Evolutionary conservation across 495 filamentous ascomycete species (phyloP).

Genomic region (Aeminium ludgeri): DNA sequence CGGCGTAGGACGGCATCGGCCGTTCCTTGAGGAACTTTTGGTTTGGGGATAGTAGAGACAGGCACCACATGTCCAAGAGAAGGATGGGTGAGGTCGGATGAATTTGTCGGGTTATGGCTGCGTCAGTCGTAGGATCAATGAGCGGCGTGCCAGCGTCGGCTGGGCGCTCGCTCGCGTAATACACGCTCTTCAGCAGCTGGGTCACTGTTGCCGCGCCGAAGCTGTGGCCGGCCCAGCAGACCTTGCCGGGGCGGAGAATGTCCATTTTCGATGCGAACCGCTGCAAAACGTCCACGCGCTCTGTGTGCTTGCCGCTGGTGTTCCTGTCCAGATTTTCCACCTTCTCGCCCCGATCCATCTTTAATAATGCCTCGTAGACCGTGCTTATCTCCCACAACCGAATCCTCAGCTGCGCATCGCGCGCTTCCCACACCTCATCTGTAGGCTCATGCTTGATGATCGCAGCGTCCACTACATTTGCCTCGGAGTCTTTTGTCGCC

Average conservation of each 20-base stretch:
- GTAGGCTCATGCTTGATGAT: slow-evolving; percentile 36
- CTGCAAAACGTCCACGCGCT: slow-evolving; percentile 25
- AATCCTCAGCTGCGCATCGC: slow-evolving; percentile 51
- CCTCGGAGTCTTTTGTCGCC: slow-evolving; percentile 16
- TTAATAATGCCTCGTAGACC: slow-evolving; percentile 42
- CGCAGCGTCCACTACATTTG: slow-evolving; percentile 27
- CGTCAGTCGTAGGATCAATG: slow-evolving; percentile 33
- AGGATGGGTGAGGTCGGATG: slow-evolving; percentile 41
- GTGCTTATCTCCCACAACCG: slow-evolving; percentile 56
- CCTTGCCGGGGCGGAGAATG: slow-evolving; percentile 48
- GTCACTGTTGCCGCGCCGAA: slow-evolving; percentile 56
- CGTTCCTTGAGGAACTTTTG: slow-evolving; percentile 41
- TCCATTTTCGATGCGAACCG: slow-evolving; percentile 40
- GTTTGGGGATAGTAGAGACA: slow-evolving; percentile 41
- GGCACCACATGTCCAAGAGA: slow-evolving; percentile 58
- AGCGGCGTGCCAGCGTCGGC: slow-evolving; percentile 24
- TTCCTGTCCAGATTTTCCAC: slow-evolving; percentile 27
- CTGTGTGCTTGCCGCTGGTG: slow-evolving; percentile 17
- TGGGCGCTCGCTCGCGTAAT: slow-evolving; percentile 29
- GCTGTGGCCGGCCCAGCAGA: slow-evolving; percentile 56
- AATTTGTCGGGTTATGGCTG: slow-evolving; percentile 40
- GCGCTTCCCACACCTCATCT: slow-evolving; percentile 37
- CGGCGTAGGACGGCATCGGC: slow-evolving; percentile 48
- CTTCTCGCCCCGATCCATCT: slow-evolving; percentile 37
- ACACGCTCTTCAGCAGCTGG: slow-evolving; percentile 57